A percentile compares a stretch with the other conserved stretches of the same genome.
phyloP scores from a whole-genome alignment of 169 alveolate species.

The Toxoplasma gondii region DNA sequence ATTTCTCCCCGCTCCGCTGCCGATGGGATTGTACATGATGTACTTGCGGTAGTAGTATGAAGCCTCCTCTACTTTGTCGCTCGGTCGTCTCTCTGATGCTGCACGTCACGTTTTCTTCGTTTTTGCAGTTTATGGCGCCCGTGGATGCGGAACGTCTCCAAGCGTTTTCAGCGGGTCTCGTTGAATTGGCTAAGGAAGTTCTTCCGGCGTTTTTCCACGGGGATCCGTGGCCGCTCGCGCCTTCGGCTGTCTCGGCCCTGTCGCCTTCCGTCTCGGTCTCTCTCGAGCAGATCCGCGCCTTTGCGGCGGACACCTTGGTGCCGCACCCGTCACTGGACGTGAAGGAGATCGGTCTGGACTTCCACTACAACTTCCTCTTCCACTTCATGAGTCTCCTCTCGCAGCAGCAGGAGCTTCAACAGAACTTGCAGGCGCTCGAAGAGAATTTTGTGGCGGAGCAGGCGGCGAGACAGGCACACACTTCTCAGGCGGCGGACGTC shows the following conservation, averaged over 20 bases:
- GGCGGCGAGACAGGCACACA: background rate
- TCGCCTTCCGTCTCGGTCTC: background rate
- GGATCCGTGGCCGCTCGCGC: conserved; percentile 13
- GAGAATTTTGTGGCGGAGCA: background rate
- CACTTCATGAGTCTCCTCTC: conserved; percentile 46
- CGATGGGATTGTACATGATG: too few species aligned
- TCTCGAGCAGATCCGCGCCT: background rate
- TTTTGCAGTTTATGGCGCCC: background rate
- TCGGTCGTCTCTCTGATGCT: background rate
- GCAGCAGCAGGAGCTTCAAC: conserved; percentile 43
- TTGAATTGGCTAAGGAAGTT: conserved; percentile 27
- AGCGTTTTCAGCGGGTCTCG: background rate
- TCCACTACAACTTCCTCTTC: conserved; percentile 57
- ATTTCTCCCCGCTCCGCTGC: too few species aligned
- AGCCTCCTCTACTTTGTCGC: background rate
- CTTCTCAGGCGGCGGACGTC: background rate
- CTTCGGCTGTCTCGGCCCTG: background rate
- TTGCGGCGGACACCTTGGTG: conserved; percentile 35
- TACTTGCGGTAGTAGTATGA: too few species aligned
- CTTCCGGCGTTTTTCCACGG: conserved; percentile 23
- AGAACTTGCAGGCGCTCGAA: background rate
- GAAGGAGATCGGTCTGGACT: conserved; percentile 46
- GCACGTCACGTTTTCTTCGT: too few species aligned
- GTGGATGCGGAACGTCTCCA: conserved; percentile 2
- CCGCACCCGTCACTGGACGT: conserved; percentile 57